A percentile compares a stretch with the other conserved stretches of the same genome.
phyloP scores from a whole-genome alignment of 1,284 basidiomycete genomes.

The Stygiomarasmius scandens region DNA sequence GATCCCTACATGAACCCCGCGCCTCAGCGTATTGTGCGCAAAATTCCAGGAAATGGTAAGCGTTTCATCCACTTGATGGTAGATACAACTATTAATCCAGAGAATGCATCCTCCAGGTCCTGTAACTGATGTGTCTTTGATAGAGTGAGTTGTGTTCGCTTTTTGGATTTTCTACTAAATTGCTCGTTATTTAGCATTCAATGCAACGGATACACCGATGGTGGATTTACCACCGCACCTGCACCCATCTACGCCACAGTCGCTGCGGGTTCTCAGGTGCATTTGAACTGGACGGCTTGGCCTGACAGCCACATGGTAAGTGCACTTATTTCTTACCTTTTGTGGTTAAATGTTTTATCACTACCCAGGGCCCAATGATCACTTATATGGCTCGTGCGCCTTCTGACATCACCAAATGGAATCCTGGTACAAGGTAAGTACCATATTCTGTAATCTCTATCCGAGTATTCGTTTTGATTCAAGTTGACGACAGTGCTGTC shows the following conservation, averaged over 20 bases:
- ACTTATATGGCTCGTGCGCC: constrained; percentile 27
- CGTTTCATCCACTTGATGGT: constrained; percentile 5
- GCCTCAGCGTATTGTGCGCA: constrained; percentile 48
- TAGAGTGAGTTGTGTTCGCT: constrained; percentile 31
- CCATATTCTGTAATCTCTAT: not conserved
- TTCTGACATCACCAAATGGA: constrained; percentile 24
- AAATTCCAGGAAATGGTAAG: constrained; percentile 48
- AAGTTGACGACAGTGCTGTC: constrained; percentile 29
- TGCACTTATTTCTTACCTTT: not conserved
- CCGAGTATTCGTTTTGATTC: not conserved
- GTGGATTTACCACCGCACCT: constrained; percentile 41
- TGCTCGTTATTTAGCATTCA: no score
- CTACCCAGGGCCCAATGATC: constrained; percentile 24
- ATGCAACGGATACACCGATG: constrained; percentile 45
- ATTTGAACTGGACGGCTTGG: constrained; percentile 55
- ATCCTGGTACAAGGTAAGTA: constrained; percentile 20
- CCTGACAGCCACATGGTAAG: constrained; percentile 42
- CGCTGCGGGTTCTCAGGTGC: constrained; percentile 43
- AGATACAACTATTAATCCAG: no score
- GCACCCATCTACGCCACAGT: constrained; percentile 46
- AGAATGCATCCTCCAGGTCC: constrained; percentile 9
- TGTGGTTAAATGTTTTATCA: no score
- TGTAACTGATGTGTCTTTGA: constrained; percentile 29
- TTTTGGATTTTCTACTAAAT: no score
- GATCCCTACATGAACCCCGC: constrained; percentile 37